These are phyloP conservation scores for Psilocybe azurescens DNA, from an alignment of 768 basidiomycete genomes.

Conservation along the genomic window DNA sequence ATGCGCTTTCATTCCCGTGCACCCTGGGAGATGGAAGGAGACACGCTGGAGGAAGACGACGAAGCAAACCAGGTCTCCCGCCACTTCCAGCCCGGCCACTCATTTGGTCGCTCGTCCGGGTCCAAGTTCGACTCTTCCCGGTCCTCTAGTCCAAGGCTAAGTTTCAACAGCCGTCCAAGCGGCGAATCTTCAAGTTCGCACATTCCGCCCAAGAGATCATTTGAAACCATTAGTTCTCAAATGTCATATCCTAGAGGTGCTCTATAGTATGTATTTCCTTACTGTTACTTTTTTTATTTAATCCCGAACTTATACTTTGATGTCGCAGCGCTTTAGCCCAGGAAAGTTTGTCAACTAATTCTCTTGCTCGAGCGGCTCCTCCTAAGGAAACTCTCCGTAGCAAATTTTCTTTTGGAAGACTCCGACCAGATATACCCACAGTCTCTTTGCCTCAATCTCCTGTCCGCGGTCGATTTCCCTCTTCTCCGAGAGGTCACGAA, in stretches of 20 bases:
- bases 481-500: conserved; percentile 16
- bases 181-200: conserved; percentile 64
- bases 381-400: conserved; percentile 41
- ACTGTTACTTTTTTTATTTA: conserved; percentile 11
- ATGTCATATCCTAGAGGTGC: conserved; percentile 56
- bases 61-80: conserved; percentile 46
- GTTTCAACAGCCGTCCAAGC: conserved; percentile 57
- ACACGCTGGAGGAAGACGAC: conserved; percentile 47
- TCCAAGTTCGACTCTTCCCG: conserved; percentile 50
- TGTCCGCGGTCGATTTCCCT: conserved; percentile 29
- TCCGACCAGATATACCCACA: conserved; percentile 38
- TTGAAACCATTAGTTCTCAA: conserved; percentile 60
- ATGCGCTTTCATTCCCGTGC: conserved; percentile 83
- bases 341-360: conserved; percentile 62
- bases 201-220: conserved; percentile 56
- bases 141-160: conserved; percentile 49
- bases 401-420: conserved; percentile 49
- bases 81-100: conserved; percentile 30
- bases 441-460: conserved; percentile 38
- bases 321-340: conserved; percentile 59
- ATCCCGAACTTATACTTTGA: conserved; percentile 8
- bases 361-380: conserved; percentile 43
- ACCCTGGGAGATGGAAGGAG: conserved; percentile 78
- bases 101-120: conserved; percentile 25
- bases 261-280: conserved; percentile 56